Evolutionary conservation across 306 rosid genomes (phyloP), one percentile per base, ranked within the genome.

Genomic region (Lithocarpus polystachyus): DNA sequence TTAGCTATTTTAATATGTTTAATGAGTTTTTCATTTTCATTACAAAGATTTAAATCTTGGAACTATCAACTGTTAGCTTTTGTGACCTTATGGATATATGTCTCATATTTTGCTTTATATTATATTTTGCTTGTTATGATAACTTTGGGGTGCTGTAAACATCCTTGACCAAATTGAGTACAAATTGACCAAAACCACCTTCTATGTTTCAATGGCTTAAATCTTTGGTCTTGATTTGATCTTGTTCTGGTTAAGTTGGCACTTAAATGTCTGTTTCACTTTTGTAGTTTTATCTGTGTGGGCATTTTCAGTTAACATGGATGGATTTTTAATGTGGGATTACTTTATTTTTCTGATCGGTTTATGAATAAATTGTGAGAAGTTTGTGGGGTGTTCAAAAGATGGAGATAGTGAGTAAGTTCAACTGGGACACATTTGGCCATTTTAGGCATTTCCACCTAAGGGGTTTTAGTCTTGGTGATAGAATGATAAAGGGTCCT

Each of bases 391-490:
- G 79, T 81, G n/a, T 68, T n/a, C 81, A 86, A 57, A 29, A 60
- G 52, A 89, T 90, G 88, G 83, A 86, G 83, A 70, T 79, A 28
- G 78, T 86, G 78, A 83, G 88, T 75, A 60, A 73, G 78, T 51
- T 84, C 56, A 54, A 29, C 60, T 84, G 83, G 87, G 81, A 82
- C 24, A 71, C 80, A 68, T 85, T 84, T 68, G 67, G 69, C 5
- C 87, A 92, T 74, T 74, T 89, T 45, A 87, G 83, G 68, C 73
- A 79, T 82, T 82, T 81, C 73, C 54, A 68, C 77, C 54, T 85
- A 18, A 81, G 71, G 82, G 81, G 77, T 83, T 73, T 82, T 64
- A 67, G 83, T 69, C 77, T 85, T 79, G 80, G 79, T 56, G 75
- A 89, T 65, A 89, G 82, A 75, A 74, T 84, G 29, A 60, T 80